Base-by-base conservation (phyloP, 441 rosid species). In the Euphorbia corollata region DNA sequence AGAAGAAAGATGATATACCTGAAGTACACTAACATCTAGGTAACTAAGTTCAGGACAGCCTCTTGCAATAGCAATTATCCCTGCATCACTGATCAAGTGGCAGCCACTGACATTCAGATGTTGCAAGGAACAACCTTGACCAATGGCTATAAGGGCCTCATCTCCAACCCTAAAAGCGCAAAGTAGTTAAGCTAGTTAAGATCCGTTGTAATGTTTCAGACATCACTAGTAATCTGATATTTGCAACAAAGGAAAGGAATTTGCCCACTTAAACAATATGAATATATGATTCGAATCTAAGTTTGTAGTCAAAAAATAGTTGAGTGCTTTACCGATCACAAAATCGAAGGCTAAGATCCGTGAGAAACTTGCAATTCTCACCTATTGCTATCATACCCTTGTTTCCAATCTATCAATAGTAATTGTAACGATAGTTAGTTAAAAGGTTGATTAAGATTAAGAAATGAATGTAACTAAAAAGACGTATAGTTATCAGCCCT, bases 31-130 rank as follows among this genome's bases (percentile, higher is more conserved):
- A 15, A 86, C 82, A 70, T 92, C 98, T 18, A 92, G 85, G 81
- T 56, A 73, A 66, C 72, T 78, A 69, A 92, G 97, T 68, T 73
- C 82, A 64, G 96, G 96, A 73, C 88, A 90, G 9, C 97, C 92
- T 78, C 85, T 85, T 63, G 97, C 96, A 65, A 92, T 79, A 39
- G 98, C 98, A 75, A 77, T 65, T 48, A 92, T 86, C 68, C 97
- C 98, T 11, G 77, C 81, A 86, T 92, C 92, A 34, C 94, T 82
- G 70, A 92, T 87, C 74, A 80, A 81, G 78, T 83, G 85, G 77
- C 98, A 92, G 71, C 97, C 98, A 73, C 92, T 86, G 55, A 92
- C 90, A 68, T 92, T 88, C 59, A 92, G 83, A 77, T 83, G 81
- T 66, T 84, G 77, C 71, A 92, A 79, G 68, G 87, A 82, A 81